phyloP scores from a whole-genome alignment of 2,329 filamentous ascomycete genomes.

The Aspergillus costaricaensis region DNA sequence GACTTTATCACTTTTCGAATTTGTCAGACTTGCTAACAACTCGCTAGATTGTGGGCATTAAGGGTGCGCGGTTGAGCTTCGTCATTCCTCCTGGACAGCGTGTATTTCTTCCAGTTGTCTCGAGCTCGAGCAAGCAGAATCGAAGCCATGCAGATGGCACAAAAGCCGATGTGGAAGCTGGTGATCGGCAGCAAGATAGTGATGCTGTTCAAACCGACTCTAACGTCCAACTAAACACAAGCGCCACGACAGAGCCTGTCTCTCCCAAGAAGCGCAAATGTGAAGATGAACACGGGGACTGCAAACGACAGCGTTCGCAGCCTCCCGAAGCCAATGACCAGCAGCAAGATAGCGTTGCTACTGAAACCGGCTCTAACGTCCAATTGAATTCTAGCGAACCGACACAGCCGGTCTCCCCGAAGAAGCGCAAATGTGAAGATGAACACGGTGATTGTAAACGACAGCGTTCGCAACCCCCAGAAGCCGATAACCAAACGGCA shows the following conservation, averaged over 20 bases:
- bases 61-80: constrained; percentile 38
- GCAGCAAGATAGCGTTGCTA: background rate
- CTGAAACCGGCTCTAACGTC: background rate
- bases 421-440: constrained; percentile 20
- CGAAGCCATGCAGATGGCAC: background rate
- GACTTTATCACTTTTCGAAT: background rate
- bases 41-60: constrained; percentile 37
- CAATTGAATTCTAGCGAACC: background rate
- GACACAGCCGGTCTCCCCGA: constrained; percentile 5
- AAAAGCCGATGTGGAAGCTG: background rate
- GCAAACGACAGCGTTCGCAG: background rate
- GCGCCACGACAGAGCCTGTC: background rate
- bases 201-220: background rate
- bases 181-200: background rate
- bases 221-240: background rate
- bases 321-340: constrained; percentile 1
- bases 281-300: constrained; percentile 8
- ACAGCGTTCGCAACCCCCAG: background rate
- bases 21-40: background rate
- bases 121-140: background rate
- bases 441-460: constrained; percentile 1
- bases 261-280: constrained; percentile 20
- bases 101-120: constrained; percentile 30
- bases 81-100: constrained; percentile 42
- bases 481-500: constrained; percentile 6